phyloP scores from a whole-genome alignment of 2,329 filamentous ascomycete genomes.

The Fragosphaeria purpurea region DNA sequence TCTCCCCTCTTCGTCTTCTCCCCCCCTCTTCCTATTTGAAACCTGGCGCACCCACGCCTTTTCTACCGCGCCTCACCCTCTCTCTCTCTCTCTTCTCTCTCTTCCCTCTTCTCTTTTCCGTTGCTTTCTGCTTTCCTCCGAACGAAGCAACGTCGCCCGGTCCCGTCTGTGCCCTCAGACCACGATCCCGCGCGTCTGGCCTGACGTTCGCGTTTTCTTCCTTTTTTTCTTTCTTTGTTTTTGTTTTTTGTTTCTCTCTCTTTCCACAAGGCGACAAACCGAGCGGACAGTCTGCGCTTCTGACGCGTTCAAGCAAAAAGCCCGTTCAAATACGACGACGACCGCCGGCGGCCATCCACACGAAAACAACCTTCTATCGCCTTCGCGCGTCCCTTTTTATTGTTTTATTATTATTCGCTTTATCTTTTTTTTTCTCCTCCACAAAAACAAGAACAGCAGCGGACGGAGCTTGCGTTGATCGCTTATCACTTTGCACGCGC shows the following conservation, averaged over 20 bases:
- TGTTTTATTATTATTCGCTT: no score
- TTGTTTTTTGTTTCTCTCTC: background rate
- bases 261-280: background rate
- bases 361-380: no score
- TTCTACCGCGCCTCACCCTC: background rate
- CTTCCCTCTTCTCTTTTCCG: conserved; percentile 1
- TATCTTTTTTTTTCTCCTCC: background rate
- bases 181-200: conserved; percentile 6
- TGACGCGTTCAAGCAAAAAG: no score
- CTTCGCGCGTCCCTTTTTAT: no score
- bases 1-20: background rate
- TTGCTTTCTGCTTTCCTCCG: background rate
- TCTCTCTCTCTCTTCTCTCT: background rate
- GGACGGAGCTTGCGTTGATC: no score
- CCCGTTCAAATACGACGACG: background rate
- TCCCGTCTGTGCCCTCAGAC: conserved; percentile 5
- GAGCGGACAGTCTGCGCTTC: no score
- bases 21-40: conserved; percentile 13
- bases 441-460: no score
- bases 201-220: conserved; percentile 7
- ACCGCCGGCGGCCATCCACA: conserved; percentile 3
- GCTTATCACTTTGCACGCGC: no score
- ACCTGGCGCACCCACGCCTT: conserved; percentile 10
- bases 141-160: conserved; percentile 1
- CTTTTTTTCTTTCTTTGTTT: background rate